These are phyloP conservation scores for Chaetomium fimeti DNA, from an alignment of 495 filamentous ascomycete genomes.

Conservation along the genomic window DNA sequence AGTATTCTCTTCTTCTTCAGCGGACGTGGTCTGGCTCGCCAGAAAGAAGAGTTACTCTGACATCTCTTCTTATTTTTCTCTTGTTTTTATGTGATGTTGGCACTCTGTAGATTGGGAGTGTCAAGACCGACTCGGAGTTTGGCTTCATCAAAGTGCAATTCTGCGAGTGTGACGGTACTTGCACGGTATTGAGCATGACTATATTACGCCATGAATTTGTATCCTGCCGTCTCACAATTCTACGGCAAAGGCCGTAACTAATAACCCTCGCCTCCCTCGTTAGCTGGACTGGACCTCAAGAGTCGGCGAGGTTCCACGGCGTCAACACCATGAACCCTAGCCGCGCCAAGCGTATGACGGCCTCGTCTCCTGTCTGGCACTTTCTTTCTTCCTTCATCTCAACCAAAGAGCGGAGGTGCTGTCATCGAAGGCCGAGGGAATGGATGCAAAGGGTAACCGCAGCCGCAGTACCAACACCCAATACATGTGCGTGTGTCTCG, in stretches of 20 bases:
- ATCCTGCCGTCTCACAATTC: neutral
- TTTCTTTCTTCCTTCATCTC: neutral
- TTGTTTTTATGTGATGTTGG: no score
- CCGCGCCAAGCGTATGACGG: slow-evolving; percentile 22
- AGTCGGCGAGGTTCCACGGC: slow-evolving; percentile 18
- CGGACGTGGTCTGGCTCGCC: no score
- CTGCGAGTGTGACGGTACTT: no score
- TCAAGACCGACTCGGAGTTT: no score
- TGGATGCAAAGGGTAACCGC: slow-evolving; percentile 6
- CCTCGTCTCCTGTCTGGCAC: neutral
- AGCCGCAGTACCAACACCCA: neutral
- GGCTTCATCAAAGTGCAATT: no score
- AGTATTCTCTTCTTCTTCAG: no score
- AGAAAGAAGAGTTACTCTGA: no score
- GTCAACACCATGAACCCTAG: slow-evolving; percentile 13
- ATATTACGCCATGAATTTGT: neutral
- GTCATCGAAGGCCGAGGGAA: neutral
- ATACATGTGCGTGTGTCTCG: neutral
- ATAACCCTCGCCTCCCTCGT: neutral
- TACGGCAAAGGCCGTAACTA: slow-evolving; percentile 18
- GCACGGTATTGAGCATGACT: neutral
- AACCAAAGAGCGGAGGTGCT: neutral
- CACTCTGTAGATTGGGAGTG: no score
- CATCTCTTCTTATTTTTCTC: no score
- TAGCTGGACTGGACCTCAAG: neutral